Evolutionary conservation across 805 yeast genomes (phyloP).

Genomic region (Hanseniaspora opuntiae): DNA sequence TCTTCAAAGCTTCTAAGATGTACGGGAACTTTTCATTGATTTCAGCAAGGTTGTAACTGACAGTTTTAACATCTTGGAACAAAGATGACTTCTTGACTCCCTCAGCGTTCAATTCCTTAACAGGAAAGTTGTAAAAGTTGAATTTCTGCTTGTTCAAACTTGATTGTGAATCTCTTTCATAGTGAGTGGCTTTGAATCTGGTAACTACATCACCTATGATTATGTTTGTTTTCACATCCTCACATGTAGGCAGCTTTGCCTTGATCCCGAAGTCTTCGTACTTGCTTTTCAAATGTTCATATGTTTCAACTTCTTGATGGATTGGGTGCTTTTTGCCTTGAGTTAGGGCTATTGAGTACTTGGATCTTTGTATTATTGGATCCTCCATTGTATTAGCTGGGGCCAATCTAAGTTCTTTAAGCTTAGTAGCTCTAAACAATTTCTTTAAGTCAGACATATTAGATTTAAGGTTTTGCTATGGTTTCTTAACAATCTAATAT

Average conservation of each 20-base stretch:
- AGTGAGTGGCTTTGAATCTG: conserved; percentile 30
- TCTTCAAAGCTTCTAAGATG: not conserved
- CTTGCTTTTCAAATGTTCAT: conserved; percentile 42
- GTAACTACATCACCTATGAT: conserved; percentile 57
- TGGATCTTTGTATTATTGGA: not conserved
- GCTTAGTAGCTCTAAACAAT: conserved; percentile 11
- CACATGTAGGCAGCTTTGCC: conserved; percentile 46
- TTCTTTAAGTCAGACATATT: conserved; percentile 6
- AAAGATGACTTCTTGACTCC: conserved; percentile 26
- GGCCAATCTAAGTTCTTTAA: conserved; percentile 8
- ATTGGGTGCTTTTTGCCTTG: conserved; percentile 34
- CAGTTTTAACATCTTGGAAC: conserved; percentile 16
- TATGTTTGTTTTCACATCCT: conserved; percentile 44
- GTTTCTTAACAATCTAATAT: too few relatives aligned
- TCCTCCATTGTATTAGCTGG: not conserved
- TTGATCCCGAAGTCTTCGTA: conserved; percentile 70
- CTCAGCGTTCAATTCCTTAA: conserved; percentile 15
- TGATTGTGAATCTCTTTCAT: conserved; percentile 56
- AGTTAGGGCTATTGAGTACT: conserved; percentile 14
- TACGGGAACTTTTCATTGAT: not conserved
- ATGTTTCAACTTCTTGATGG: conserved; percentile 60
- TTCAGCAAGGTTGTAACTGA: not conserved
- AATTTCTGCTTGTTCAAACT: conserved; percentile 52
- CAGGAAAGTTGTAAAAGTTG: conserved; percentile 48
- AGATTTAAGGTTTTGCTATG: not conserved